Evolutionary conservation across 352 stramenopile species (phyloP).

Genomic region (Globisporangium uncinulatum): DNA sequence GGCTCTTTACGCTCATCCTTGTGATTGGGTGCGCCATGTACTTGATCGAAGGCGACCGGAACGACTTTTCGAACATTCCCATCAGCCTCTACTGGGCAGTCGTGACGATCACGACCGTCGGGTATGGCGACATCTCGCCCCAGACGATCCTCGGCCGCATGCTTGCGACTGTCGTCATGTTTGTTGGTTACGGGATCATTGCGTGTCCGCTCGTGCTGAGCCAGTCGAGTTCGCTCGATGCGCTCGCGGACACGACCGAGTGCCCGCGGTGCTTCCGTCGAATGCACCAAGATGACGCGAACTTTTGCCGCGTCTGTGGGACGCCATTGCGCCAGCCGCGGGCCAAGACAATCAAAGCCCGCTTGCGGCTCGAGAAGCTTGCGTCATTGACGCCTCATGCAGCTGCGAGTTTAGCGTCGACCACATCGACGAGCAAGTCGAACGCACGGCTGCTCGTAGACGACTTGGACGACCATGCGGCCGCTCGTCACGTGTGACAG

Average conservation of each 20-base stretch:
- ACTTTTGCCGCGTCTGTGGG: constrained; percentile 40
- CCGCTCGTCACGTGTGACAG: constrained; percentile 18
- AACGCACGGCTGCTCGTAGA: constrained; percentile 37
- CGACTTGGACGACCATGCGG: constrained; percentile 13
- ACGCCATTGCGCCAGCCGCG: constrained; percentile 26
- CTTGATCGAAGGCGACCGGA: constrained; percentile 68
- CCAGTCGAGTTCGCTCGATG: constrained; percentile 23
- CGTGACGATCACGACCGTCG: constrained; percentile 49
- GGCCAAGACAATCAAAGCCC: constrained; percentile 49
- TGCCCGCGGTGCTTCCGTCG: constrained; percentile 33
- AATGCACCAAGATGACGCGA: constrained; percentile 43
- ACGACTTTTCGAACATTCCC: constrained; percentile 71
- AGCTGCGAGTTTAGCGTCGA: constrained; percentile 34
- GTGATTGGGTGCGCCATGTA: constrained; percentile 84
- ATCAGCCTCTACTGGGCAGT: constrained; percentile 50
- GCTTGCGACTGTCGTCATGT: constrained; percentile 44
- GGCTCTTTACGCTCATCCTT: constrained; percentile 67
- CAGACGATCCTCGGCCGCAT: constrained; percentile 37
- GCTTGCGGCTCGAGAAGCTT: constrained; percentile 55
- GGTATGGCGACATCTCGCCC: constrained; percentile 47
- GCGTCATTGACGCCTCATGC: no score
- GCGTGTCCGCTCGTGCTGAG: constrained; percentile 47
- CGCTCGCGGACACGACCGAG: constrained; percentile 29
- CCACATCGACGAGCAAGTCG: constrained; percentile 57
- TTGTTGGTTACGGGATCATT: constrained; percentile 42